Conservation (phyloP, 2,329 filamentous ascomycete genomes). For the Trichoderma arundinaceum region DNA sequence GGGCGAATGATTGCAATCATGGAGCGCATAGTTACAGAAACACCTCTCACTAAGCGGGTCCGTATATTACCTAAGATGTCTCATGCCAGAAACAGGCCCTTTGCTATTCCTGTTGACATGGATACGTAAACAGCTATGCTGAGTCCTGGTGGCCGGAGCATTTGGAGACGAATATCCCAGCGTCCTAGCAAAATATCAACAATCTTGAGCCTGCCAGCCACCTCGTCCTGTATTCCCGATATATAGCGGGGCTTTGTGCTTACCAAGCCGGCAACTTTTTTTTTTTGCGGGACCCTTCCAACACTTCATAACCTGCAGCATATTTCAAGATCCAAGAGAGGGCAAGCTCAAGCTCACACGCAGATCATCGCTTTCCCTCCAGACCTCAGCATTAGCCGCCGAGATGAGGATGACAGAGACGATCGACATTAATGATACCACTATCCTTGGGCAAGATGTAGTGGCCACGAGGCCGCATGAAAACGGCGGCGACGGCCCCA, state of each 20-base stretch:
- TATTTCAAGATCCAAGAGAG: neutral
- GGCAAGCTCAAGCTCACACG: conserved; percentile 9
- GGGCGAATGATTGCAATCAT: no score
- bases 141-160: no score
- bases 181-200: no score
- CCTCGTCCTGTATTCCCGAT: conserved; percentile 14
- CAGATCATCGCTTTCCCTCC: neutral
- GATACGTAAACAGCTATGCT: no score
- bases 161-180: no score
- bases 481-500: conserved; percentile 34
- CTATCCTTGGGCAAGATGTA: conserved; percentile 23
- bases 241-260: conserved; percentile 24
- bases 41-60: neutral
- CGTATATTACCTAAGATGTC: neutral
- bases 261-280: conserved; percentile 33
- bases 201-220: no score
- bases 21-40: neutral
- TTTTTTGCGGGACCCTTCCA: conserved; percentile 33
- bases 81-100: neutral
- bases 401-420: conserved; percentile 30
- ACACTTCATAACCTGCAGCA: conserved; percentile 27
- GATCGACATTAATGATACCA: conserved; percentile 25
- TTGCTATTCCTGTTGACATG: neutral
- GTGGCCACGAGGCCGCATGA: conserved; percentile 7
- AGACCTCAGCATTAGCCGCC: neutral